Evolutionary conservation across 2,329 filamentous ascomycete genomes (phyloP).

Genomic region (Fonsecaea pedrosoi): DNA sequence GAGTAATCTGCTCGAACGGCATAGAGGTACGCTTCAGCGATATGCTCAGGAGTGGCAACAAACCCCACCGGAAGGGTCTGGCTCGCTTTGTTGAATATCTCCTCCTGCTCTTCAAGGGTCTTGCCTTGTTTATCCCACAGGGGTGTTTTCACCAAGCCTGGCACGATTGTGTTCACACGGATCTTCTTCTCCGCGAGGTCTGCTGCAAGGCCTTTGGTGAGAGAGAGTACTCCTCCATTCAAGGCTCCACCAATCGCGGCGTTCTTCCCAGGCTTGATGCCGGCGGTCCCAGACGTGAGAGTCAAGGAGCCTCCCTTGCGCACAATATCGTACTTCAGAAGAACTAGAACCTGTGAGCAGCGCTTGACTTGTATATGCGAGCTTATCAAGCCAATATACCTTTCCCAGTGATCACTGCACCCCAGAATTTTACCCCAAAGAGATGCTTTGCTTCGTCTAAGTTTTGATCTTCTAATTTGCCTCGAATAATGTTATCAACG

Average conservation of each 20-base stretch:
- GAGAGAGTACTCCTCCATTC: constrained; percentile 59
- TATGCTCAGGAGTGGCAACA: constrained; percentile 50
- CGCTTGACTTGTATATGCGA: not conserved
- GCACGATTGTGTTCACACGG: constrained; percentile 67
- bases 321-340: constrained; percentile 33
- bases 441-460: constrained; percentile 32
- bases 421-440: constrained; percentile 38
- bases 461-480: constrained; percentile 29
- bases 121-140: constrained; percentile 45
- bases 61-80: constrained; percentile 41
- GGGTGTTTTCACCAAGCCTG: constrained; percentile 61
- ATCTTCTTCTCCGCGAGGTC: constrained; percentile 64
- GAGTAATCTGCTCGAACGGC: constrained; percentile 34
- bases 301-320: constrained; percentile 49
- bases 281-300: constrained; percentile 62
- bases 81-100: constrained; percentile 28
- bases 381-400: not conserved
- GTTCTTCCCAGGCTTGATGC: constrained; percentile 58
- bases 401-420: constrained; percentile 31
- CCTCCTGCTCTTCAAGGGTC: constrained; percentile 38
- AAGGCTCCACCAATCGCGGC: constrained; percentile 59
- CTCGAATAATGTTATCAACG: constrained; percentile 49
- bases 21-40: constrained; percentile 57
- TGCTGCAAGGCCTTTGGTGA: constrained; percentile 64
- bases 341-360: constrained; percentile 1